Evolutionary conservation across 257 asterid species (phyloP).

Genomic region (Rauvolfia tetraphylla): DNA sequence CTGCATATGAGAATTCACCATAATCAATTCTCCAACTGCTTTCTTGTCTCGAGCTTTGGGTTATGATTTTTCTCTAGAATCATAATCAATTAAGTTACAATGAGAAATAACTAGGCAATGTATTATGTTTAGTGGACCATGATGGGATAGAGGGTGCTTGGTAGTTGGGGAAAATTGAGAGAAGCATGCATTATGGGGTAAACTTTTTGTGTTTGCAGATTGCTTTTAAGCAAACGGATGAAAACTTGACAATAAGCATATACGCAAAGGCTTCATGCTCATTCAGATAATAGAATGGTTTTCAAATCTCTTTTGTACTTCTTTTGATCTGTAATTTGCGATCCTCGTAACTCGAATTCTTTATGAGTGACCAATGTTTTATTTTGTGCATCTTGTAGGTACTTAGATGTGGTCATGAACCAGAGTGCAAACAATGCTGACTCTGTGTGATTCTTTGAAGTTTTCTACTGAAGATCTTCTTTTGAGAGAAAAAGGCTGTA

Average conservation of each 20-base stretch:
- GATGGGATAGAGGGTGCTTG: background rate
- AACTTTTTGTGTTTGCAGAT: background rate
- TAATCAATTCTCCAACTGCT: background rate
- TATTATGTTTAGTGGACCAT: background rate
- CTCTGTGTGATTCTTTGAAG: background rate
- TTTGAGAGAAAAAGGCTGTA: conserved; percentile 15
- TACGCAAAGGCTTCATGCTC: background rate
- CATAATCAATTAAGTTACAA: background rate
- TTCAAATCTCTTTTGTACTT: background rate
- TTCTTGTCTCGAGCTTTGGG: background rate
- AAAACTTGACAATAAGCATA: background rate
- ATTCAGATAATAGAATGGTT: background rate
- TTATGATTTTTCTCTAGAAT: background rate
- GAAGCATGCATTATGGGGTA: background rate
- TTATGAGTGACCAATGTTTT: background rate
- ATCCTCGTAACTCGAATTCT: background rate
- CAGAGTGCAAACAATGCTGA: conserved; percentile 8
- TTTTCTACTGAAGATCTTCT: background rate
- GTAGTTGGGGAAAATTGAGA: background rate
- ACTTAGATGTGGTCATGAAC: conserved; percentile 14
- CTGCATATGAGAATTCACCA: background rate
- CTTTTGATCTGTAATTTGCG: background rate
- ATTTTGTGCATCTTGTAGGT: conserved; percentile 19
- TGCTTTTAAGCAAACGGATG: background rate
- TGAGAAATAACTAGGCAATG: background rate